A percentile compares a stretch with the other conserved stretches of the same genome.
These are phyloP conservation scores for Lachnellula hyalina DNA, from an alignment of 2,329 filamentous ascomycete genomes.

Conservation along the genomic window DNA sequence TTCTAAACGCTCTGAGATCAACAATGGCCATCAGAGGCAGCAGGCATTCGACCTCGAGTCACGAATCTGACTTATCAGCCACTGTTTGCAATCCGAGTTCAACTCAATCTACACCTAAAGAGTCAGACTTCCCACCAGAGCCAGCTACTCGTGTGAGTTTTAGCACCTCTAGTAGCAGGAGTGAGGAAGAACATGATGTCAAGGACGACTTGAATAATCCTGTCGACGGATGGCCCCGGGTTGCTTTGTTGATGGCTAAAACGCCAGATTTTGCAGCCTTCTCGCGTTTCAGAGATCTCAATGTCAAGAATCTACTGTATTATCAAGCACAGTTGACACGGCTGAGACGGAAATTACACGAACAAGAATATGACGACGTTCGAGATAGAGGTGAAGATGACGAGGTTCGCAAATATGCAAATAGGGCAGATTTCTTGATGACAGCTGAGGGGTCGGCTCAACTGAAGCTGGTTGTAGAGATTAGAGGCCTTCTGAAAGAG, in stretches of 20 bases:
- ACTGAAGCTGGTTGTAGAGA: neutral
- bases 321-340: conserved; percentile 7
- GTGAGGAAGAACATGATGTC: neutral
- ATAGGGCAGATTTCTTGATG: neutral
- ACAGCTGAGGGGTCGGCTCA: neutral
- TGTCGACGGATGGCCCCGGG: conserved; percentile 5
- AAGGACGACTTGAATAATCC: neutral
- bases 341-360: neutral
- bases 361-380: conserved; percentile 5
- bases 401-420: neutral
- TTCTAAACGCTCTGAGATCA: too few relatives aligned
- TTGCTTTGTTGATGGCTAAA: conserved; percentile 6
- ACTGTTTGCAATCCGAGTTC: neutral
- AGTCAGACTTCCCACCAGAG: neutral
- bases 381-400: neutral
- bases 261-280: conserved; percentile 8
- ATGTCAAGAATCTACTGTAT: conserved; percentile 11
- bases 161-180: neutral
- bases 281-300: conserved; percentile 5
- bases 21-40: neutral
- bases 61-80: neutral
- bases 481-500: conserved; percentile 5
- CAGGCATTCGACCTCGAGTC: neutral
- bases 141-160: neutral
- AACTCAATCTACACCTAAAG: neutral